Evolutionary conservation across 192 early-diverging fungal genomes (phyloP).

Genomic region (Coemansia sp.): DNA sequence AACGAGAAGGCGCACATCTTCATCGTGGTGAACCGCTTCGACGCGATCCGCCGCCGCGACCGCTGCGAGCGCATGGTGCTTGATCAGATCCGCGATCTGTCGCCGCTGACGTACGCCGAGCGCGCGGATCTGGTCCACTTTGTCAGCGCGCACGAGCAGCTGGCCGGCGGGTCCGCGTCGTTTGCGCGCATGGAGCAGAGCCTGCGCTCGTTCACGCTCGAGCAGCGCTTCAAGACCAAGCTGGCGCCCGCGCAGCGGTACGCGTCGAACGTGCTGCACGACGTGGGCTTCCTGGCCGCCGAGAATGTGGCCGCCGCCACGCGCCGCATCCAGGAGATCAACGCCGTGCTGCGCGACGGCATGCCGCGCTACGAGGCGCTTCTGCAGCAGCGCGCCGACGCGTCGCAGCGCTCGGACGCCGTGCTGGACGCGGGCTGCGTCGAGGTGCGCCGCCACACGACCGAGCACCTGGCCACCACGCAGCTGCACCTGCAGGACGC

Average conservation of each 20-base stretch:
- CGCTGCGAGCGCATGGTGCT: constrained; percentile 92
- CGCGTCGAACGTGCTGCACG: constrained; percentile 78
- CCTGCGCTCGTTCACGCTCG: constrained; percentile 89
- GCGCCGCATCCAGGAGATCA: constrained; percentile 61
- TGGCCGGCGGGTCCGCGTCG: constrained; percentile 31
- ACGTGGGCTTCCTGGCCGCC: constrained; percentile 71
- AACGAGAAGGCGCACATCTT: constrained; percentile 99
- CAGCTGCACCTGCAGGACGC: constrained; percentile 67
- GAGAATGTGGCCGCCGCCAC: constrained; percentile 66
- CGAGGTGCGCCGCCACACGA: constrained; percentile 54
- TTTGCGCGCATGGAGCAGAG: constrained; percentile 84
- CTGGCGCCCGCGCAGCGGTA: constrained; percentile 92
- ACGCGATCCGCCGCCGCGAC: constrained; percentile 91
- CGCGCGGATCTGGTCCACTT: constrained; percentile 95
- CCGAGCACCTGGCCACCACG: constrained; percentile 51
- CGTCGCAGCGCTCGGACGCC: constrained; percentile 63
- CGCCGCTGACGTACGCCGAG: constrained; percentile 88
- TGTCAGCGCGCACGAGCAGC: constrained; percentile 69
- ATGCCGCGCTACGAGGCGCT: constrained; percentile 76
- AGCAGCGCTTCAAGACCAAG: constrained; percentile 94
- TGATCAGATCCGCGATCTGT: constrained; percentile 95
- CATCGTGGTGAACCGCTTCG: constrained; percentile 97
- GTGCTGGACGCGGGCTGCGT: constrained; percentile 60
- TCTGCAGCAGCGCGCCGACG: constrained; percentile 66
- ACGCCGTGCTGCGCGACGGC: constrained; percentile 58